Evolutionary conservation across 2,329 filamentous ascomycete species (phyloP), one percentile per base, ranked within the genome.

Genomic region (Calonectria hongkongensis): DNA sequence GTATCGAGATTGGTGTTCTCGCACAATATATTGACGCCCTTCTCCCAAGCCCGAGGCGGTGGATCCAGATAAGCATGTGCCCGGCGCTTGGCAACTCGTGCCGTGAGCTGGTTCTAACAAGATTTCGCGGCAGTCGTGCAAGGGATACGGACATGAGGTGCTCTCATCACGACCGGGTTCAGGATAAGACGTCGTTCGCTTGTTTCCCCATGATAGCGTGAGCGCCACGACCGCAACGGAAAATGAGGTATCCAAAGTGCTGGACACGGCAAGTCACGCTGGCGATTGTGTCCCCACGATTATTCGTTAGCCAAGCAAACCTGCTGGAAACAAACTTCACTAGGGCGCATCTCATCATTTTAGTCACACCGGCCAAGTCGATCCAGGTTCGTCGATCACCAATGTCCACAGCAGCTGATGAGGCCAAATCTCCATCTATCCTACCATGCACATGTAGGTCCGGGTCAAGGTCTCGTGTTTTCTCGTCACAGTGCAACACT

Each of bases 381-480:
- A 58, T 63, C 41, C 41, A 63, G 58, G 39, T 63, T 63, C 41
- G 58, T 43, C 58, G 58, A 63, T 63, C 58, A 43, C 58, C 58
- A 63, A 63, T 63, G 25, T 63, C 25, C 39, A 27, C 39, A 25
- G 16, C n/a, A 41, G 30, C 39, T 58, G 54, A 58, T 41, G 54
- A 63, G 58, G 39, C 58, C 39, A 30, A 43, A 63, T 45, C 58
- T 39, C 41, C 47, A 39, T 66, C 63, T 51, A 39, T 48, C 36
- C 54, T 36, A 58, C 50, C 18, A 58, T 58, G 54, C 54, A 58
- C 39, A 63, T 63, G 56, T 62, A 62, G 56, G 58, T 63, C 15
- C 58, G 58, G 58, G 36, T 27, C 39, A 30, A 25, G 36, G 27
- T 43, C 36, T 43, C 36, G 39, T 63, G 58, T 64, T 45, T 16